These are phyloP conservation scores for Telopea speciosissima DNA, from an alignment of 177 flowering plant genomes.

Conservation along the genomic window DNA sequence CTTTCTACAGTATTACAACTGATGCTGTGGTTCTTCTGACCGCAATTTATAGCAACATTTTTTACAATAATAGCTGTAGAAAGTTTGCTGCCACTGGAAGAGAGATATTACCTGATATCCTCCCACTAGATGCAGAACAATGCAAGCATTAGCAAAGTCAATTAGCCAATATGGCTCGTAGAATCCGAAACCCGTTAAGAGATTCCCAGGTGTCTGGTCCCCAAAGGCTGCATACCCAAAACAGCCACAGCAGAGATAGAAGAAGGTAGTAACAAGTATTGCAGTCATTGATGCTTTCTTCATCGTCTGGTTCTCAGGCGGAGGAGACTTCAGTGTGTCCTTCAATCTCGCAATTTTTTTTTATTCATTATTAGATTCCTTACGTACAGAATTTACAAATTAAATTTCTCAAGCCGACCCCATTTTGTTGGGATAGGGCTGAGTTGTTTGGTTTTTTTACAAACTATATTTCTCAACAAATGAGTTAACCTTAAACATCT, in stretches of 20 bases:
- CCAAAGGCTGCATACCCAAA: slow-evolving; percentile 93
- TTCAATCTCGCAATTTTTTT: slow-evolving; percentile 21
- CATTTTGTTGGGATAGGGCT: too few species aligned
- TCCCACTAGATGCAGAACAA: slow-evolving; percentile 67
- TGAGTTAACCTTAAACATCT: background rate
- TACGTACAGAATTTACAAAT: background rate
- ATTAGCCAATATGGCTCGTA: slow-evolving; percentile 66
- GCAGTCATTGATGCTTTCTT: slow-evolving; percentile 56
- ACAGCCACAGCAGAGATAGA: slow-evolving; percentile 77
- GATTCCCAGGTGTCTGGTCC: slow-evolving; percentile 57
- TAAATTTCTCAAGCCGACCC: background rate
- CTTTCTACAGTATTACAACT: background rate
- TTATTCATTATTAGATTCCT: background rate
- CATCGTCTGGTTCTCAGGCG: slow-evolving; percentile 68
- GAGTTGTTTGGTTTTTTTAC: too few species aligned
- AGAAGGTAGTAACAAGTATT: slow-evolving; percentile 50
- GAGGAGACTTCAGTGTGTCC: slow-evolving; percentile 78
- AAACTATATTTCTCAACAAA: too few species aligned
- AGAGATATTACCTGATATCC: slow-evolving; percentile 66
- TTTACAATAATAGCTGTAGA: background rate
- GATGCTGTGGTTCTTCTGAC: background rate
- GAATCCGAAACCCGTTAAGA: slow-evolving; percentile 68
- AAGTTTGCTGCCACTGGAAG: background rate
- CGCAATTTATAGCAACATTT: background rate
- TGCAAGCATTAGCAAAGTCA: slow-evolving; percentile 73